Percentiles rank a stretch among this genome's conserved stretches.
phyloP scores from a whole-genome alignment of 352 stramenopile species.

The Globisporangium iwayamae region DNA sequence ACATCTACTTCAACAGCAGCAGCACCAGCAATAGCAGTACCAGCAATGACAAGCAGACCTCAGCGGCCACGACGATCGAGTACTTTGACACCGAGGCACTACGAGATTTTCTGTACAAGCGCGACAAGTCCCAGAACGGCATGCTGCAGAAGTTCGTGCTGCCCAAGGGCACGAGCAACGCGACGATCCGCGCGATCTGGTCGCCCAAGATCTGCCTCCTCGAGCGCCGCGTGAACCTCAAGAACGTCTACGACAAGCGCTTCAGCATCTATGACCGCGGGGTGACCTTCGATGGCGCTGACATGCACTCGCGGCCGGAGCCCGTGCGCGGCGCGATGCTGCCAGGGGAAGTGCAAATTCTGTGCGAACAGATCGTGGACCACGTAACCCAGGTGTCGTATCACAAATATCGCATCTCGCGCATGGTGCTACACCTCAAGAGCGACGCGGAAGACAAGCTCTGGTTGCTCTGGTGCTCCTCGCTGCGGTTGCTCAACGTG shows the following conservation, averaged over 20 bases:
- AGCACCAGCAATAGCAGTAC: not conserved
- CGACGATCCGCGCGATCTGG: conserved; percentile 91
- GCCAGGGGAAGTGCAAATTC: conserved; percentile 83
- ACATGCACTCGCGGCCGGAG: conserved; percentile 80
- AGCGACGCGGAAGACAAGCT: conserved; percentile 91
- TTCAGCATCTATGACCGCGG: conserved; percentile 92
- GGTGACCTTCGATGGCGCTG: conserved; percentile 94
- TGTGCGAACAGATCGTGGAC: conserved; percentile 91
- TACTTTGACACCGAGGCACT: conserved; percentile 89
- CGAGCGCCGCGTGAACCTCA: conserved; percentile 89
- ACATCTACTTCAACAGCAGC: conserved; percentile 57
- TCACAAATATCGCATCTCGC: conserved; percentile 88
- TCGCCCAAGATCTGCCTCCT: conserved; percentile 94
- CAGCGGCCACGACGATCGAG: conserved; percentile 76
- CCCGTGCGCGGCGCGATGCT: conserved; percentile 91
- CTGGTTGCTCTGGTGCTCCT: conserved; percentile 94
- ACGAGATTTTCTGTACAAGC: conserved; percentile 92
- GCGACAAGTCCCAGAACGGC: conserved; percentile 87
- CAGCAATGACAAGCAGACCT: conserved; percentile 3
- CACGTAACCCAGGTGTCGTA: conserved; percentile 92
- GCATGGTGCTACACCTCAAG: conserved; percentile 96
- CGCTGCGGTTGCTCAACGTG: conserved; percentile 70
- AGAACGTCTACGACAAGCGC: conserved; percentile 87
- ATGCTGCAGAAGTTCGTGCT: conserved; percentile 95
- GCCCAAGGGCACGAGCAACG: conserved; percentile 89